Percentiles rank a stretch among this genome's conserved stretches.
Evolutionary conservation across 768 basidiomycete genomes (phyloP).

Genomic region (Lactifluus pinguis): DNA sequence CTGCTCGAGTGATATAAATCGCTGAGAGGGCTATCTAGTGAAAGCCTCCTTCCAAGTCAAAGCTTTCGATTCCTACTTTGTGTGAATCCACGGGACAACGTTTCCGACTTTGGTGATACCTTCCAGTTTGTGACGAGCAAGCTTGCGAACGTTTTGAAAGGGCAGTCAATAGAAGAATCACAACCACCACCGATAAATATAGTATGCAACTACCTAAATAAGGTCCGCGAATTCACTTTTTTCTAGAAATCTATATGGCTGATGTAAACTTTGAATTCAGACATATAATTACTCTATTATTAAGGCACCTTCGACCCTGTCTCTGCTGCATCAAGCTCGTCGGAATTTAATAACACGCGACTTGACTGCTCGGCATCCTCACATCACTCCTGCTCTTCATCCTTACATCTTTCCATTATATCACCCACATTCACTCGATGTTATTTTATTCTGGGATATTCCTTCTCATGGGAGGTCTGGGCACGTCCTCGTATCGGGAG

Average conservation of each 20-base stretch:
- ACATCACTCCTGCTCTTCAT: slow-evolving; percentile 46
- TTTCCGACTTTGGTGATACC: slow-evolving; percentile 34
- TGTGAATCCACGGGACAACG: slow-evolving; percentile 31
- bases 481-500: slow-evolving; percentile 45
- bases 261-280: background rate
- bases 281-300: slow-evolving; percentile 16
- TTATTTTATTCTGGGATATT: slow-evolving; percentile 71
- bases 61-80: slow-evolving; percentile 37
- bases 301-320: slow-evolving; percentile 27
- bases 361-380: slow-evolving; percentile 36
- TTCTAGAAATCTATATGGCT: background rate
- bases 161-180: slow-evolving; percentile 23
- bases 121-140: slow-evolving; percentile 43
- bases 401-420: slow-evolving; percentile 71
- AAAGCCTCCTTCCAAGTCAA: slow-evolving; percentile 39
- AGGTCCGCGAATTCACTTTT: slow-evolving; percentile 10
- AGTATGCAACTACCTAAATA: slow-evolving; percentile 14
- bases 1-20: background rate
- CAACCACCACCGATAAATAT: slow-evolving; percentile 22
- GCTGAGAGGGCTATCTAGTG: slow-evolving; percentile 27
- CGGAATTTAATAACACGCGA: slow-evolving; percentile 33
- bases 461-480: slow-evolving; percentile 53
- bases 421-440: slow-evolving; percentile 61
- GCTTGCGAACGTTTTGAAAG: slow-evolving; percentile 43
- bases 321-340: slow-evolving; percentile 45